Conservation (phyloP, 257 asterid genomes). For the Solanum commersonii region DNA sequence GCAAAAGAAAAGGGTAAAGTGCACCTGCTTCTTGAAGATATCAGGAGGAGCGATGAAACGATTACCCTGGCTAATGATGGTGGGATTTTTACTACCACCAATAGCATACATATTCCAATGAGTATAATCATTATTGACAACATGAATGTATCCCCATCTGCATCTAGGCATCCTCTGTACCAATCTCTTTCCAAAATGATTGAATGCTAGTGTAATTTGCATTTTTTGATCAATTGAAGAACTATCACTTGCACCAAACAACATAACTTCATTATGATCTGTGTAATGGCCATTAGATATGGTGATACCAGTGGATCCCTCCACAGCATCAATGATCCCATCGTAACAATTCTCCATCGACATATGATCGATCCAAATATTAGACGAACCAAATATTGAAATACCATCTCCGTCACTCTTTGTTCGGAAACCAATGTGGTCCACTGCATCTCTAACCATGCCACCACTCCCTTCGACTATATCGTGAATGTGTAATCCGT, state of each 20-base stretch:
- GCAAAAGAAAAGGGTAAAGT: neutral
- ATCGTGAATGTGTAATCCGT: slow-evolving; percentile 18
- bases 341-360: slow-evolving; percentile 23
- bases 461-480: slow-evolving; percentile 14
- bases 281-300: slow-evolving; percentile 25
- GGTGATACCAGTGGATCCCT: slow-evolving; percentile 25
- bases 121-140: slow-evolving; percentile 65
- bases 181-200: slow-evolving; percentile 43
- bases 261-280: slow-evolving; percentile 31
- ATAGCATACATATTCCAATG: slow-evolving; percentile 76
- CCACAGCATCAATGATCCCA: slow-evolving; percentile 19
- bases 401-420: slow-evolving; percentile 29
- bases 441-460: slow-evolving; percentile 9
- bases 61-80: slow-evolving; percentile 70
- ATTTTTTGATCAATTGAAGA: slow-evolving; percentile 23
- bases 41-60: slow-evolving; percentile 51
- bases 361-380: slow-evolving; percentile 58
- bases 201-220: slow-evolving; percentile 48
- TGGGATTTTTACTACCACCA: slow-evolving; percentile 58
- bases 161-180: slow-evolving; percentile 50
- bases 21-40: slow-evolving; percentile 29
- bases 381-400: slow-evolving; percentile 14
- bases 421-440: slow-evolving; percentile 11
- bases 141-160: slow-evolving; percentile 48
- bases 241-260: slow-evolving; percentile 50